These are phyloP conservation scores for Malus hybrid DNA, from an alignment of 331 rosid genomes.

Conservation along the genomic window DNA sequence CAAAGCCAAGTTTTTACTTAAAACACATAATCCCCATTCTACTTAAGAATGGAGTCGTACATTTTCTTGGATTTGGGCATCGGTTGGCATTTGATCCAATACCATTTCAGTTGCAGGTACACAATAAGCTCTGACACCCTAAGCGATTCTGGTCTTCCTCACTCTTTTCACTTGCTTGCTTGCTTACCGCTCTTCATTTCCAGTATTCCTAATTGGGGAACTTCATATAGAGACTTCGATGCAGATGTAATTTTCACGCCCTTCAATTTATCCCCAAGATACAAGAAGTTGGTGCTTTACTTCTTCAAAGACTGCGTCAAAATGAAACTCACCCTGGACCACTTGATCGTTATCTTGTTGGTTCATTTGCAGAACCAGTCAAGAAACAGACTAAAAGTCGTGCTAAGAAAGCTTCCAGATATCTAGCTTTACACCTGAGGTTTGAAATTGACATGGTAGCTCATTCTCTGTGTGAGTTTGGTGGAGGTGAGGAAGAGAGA, in stretches of 20 bases:
- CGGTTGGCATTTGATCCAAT: slow-evolving; percentile 96
- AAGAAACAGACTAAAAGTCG: slow-evolving; percentile 25
- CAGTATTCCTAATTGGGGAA: slow-evolving; percentile 72
- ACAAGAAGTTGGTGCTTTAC: slow-evolving; percentile 85
- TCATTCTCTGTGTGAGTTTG: slow-evolving; percentile 96
- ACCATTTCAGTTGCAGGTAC: slow-evolving; percentile 82
- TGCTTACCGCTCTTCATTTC: slow-evolving; percentile 20
- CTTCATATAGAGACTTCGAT: slow-evolving; percentile 98
- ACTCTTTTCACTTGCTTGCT: not conserved
- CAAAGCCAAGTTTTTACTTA: slow-evolving; percentile 84
- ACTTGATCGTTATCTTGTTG: slow-evolving; percentile 66
- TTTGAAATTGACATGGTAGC: slow-evolving; percentile 98
- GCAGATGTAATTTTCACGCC: slow-evolving; percentile 99
- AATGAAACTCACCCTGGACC: slow-evolving; percentile 46
- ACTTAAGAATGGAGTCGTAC: slow-evolving; percentile 72
- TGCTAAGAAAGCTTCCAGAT: slow-evolving; percentile 62
- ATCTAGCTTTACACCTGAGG: slow-evolving; percentile 90
- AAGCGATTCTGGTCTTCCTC: slow-evolving; percentile 5
- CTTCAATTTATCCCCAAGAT: slow-evolving; percentile 88
- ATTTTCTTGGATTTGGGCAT: slow-evolving; percentile 92
- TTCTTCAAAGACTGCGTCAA: slow-evolving; percentile 77
- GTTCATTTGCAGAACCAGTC: slow-evolving; percentile 45
- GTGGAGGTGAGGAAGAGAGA: slow-evolving; percentile 91
- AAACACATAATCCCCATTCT: slow-evolving; percentile 70
- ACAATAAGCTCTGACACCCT: slow-evolving; percentile 19